Base-by-base conservation (phyloP, 768 basidiomycete species). In the Rubroboletus pulcherrimus region DNA sequence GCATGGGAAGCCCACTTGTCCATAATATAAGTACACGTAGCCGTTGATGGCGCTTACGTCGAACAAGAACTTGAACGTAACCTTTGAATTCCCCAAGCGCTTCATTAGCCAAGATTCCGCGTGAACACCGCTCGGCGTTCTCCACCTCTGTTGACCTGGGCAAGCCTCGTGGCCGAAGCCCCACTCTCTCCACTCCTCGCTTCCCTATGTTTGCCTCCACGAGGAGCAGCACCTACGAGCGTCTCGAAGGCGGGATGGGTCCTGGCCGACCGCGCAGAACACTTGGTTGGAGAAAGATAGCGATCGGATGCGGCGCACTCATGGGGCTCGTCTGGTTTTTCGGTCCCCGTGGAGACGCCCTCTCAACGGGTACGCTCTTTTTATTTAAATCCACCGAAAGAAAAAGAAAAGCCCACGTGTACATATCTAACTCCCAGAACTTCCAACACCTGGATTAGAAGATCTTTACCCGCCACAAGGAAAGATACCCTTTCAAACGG, bases 251-350 rank as follows among this genome's bases (percentile, higher is more conserved):
- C 37, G 84, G 84, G 15, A 75, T 81, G 70, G 84, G 85, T 5
- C 79, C 82, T 1, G 68, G 71, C 40, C 70, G 79, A 21, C 57
- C 58, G 24, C 56, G 67, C 48, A 74, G 57, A 59, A 73, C 62
- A 42, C 66, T 77, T 42, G 69, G 68, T 19, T 90, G 88, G 88
- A 89, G 83, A 69, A 87, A 82, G 73, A 78, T 89, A 53, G 81
- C 79, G 4, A 67, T 89, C 7, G 86, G 76, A 4, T 85, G 82
- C 49, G 77, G 68, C 2, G 67, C 82, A 1, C 67, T 89, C 43
- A 73, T 89, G 55, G 77, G 73, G 9, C 65, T 88, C 42, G 80
- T 91, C 29, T 91, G 83, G 78, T 72, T 89, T 53, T 81, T 89
- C 67, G 81, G 82, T 8, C 87, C 88, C 7, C 68, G 63, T 46